A percentile compares a stretch with the other conserved stretches of the same genome.
These are phyloP conservation scores for Exsudoporus floridanus DNA, from an alignment of 1,284 basidiomycete genomes.

Conservation along the genomic window DNA sequence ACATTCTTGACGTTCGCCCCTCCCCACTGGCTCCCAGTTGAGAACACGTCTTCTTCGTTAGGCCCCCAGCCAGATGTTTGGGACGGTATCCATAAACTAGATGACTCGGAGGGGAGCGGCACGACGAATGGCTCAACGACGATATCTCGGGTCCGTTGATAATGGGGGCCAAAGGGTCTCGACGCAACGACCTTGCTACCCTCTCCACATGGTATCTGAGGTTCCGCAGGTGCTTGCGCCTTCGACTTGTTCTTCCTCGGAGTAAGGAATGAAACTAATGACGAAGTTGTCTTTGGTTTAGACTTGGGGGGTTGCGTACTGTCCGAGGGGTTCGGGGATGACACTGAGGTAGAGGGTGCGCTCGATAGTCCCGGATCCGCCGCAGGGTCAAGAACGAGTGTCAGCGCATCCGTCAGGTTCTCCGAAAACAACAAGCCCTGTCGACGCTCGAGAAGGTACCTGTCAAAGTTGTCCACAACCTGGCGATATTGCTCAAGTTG, in stretches of 20 bases:
- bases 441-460: constrained; percentile 80
- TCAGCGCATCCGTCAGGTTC: constrained; percentile 88
- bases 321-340: constrained; percentile 27
- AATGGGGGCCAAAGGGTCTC: constrained; percentile 85
- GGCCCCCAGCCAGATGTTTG: constrained; percentile 50
- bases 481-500: constrained; percentile 80
- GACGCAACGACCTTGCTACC: constrained; percentile 51
- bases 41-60: constrained; percentile 69
- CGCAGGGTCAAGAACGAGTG: constrained; percentile 62
- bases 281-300: constrained; percentile 58
- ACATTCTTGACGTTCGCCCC: constrained; percentile 38
- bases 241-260: constrained; percentile 64
- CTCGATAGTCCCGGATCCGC: constrained; percentile 39
- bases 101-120: constrained; percentile 47
- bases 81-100: constrained; percentile 62
- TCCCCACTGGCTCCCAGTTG: constrained; percentile 54
- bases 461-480: constrained; percentile 78
- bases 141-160: constrained; percentile 74
- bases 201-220: constrained; percentile 44
- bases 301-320: constrained; percentile 42
- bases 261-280: constrained; percentile 75
- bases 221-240: constrained; percentile 37
- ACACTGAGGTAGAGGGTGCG: constrained; percentile 19
- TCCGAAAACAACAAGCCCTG: constrained; percentile 91
- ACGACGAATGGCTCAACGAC: constrained; percentile 71